Percentiles rank a stretch among this genome's conserved stretches.
These are phyloP conservation scores for Calocybe gambosa DNA, from an alignment of 1,284 basidiomycete genomes.

Conservation along the genomic window DNA sequence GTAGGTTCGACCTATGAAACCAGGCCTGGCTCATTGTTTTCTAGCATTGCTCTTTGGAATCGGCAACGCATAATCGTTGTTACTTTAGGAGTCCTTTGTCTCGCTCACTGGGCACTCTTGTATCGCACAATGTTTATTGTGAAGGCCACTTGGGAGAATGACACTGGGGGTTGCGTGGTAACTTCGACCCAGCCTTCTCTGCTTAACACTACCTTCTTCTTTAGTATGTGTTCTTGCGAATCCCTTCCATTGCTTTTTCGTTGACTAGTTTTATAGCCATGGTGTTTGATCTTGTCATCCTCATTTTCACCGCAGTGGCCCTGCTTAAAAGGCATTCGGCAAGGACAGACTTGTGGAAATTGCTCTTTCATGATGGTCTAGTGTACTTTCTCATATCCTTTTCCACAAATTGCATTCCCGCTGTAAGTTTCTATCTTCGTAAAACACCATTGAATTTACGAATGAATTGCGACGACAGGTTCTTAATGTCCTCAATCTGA, in stretches of 20 bases:
- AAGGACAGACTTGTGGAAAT: constrained; percentile 49
- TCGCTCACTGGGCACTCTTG: constrained; percentile 61
- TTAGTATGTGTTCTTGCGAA: constrained; percentile 42
- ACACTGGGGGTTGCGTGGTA: constrained; percentile 39
- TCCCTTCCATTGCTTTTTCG: not conserved
- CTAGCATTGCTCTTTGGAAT: constrained; percentile 66
- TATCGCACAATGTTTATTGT: constrained; percentile 67
- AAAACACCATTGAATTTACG: not conserved
- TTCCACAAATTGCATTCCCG: constrained; percentile 58
- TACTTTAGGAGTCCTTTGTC: constrained; percentile 45
- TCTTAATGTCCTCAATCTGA: constrained; percentile 53
- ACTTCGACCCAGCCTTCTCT: constrained; percentile 45
- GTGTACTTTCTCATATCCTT: constrained; percentile 62
- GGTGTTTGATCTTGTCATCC: constrained; percentile 58
- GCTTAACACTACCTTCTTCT: constrained; percentile 61
- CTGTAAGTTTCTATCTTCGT: constrained; percentile 34
- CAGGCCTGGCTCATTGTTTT: constrained; percentile 4
- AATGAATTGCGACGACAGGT: constrained; percentile 27
- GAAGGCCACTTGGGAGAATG: constrained; percentile 43
- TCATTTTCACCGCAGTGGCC: constrained; percentile 47
- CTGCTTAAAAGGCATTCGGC: constrained; percentile 45
- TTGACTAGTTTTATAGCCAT: constrained; percentile 39
- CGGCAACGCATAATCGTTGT: constrained; percentile 43
- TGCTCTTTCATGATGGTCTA: constrained; percentile 67
- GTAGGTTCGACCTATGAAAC: constrained; percentile 26